Base-by-base conservation (phyloP, 176 grass and related monocot genomes). In the Aegilops sharonensis region DNA sequence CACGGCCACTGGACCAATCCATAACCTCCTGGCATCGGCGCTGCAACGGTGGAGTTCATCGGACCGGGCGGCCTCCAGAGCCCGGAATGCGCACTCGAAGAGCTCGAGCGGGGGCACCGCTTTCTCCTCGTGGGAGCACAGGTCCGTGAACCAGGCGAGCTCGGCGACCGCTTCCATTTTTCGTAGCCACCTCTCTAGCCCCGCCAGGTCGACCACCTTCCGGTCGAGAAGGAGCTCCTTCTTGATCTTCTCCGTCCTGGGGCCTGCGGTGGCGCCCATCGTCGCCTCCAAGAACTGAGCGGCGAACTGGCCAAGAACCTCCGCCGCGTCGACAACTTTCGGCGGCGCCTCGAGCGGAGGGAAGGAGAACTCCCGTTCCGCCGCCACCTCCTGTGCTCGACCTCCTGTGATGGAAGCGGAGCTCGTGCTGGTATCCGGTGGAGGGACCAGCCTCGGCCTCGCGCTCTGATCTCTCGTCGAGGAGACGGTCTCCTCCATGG, bases 141-240 rank as follows among this genome's bases (percentile, higher is more conserved):
- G 8, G 18, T 61, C 86, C 52, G 78, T 34, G 86, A 88, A 91
- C 90, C 85, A 91, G 18, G 79, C 64, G 40, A 91, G 86, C 86
- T 91, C 82, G 63, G 39, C 23, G 40, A 52, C 13, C 9, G 90
- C 90, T 56, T 91, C 78, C 71, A 3, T 4, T 24, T 45, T 42
- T 32, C 90, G 86, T 45, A 91, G 57, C 86, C 82, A 88, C 52
- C 82, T 47, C 86, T 85, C 90, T 23, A 88, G 82, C 64, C 78
- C 39, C 13, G 1, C 27, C 59, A 87, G 24, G 81, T 91, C 81
- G 73, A 87, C 66, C 27, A 87, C 68, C 45, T 64, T 65, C 34
- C 35, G 6, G 13, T 68, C 21, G 59, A 36, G 7, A 50, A 73
- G 25, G 66, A 91, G 80, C 68, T 67, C 89, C 40, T 42, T 43